Evolutionary conservation across 108 stramenopile genomes (phyloP), one percentile per base, ranked within the genome.

Genomic region (Nitzschia inconspicua): DNA sequence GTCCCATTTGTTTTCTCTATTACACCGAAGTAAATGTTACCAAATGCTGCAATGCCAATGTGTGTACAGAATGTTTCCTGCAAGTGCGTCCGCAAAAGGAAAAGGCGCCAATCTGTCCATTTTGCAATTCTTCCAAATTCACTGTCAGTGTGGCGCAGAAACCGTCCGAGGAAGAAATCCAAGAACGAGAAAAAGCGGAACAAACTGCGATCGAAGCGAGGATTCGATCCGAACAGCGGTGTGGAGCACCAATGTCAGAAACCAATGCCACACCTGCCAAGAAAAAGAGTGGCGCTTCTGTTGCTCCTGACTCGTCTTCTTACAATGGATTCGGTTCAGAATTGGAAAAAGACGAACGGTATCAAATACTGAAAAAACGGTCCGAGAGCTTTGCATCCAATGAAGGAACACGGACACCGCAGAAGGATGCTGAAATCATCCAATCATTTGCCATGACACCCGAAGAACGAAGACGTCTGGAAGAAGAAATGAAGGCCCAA

Each of bases 1-100:
- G 93, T 73, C 93, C 89, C 49, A 94, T 94, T 62, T 94, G 93
- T 59, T 94, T 94, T 75, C 61, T 90, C 70, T 70, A 80, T 56
- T 94, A 83, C 63, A 41, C 47, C 9, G 63, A 73, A 57, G 58
- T 76, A 34, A 94, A 94, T 60, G 46, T 64, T 4, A 83, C 93
- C 51, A 77, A 73, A 31, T 94, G 93, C 68, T 94, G 93, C 57
- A 57, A 75, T 46, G 87, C 89, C 24, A 54, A 65, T 27, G 72
- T 94, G 22, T 94, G 93, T 56, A 94, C 93, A 4, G 93, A 94
- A 63, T 94, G 93, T 58, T 94, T 72, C 56, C 47, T 94, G 42
- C 92, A 94, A 64, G 83, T 94, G 22, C 75, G 78, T 27, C 69
- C 80, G 0, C 90, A 70, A 34, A 80, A 76, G 42, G 81, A 82